Evolutionary conservation across 768 basidiomycete genomes (phyloP), one percentile per base, ranked within the genome.

Genomic region (Phaeotremella skinneri): DNA sequence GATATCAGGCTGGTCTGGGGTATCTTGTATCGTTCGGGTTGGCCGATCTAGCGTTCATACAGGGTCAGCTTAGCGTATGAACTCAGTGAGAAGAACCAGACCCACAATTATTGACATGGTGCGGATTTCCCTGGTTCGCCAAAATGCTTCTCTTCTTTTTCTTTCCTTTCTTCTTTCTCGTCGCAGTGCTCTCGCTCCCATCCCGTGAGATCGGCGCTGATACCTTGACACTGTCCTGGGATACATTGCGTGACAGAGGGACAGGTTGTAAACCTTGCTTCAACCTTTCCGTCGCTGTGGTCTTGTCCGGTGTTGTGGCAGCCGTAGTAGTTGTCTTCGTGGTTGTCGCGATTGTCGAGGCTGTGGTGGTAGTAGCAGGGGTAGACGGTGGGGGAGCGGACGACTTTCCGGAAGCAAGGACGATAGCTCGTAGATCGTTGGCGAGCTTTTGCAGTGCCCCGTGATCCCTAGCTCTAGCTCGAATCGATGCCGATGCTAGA

Each of bases 141-240:
- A 91, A 81, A 3, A 87, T 87, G 49, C 87, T 87, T 49, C 91
- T 84, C 79, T 96, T 97, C 85, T 96, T 97, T 84, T 93, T 93
- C 83, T 91, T 92, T 49, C 75, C 67, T 67, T 80, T 79, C 57
- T 75, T 74, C 59, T 70, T 75, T 3, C 51, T 55, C 4, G 39
- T 49, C 5, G 47, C 25, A 1, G 31, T 27, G 2, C 30, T 39
- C 17, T 55, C 37, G 26, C 29, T 53, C 6, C 11, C 52, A 32
- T 32, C 32, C 17, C 9, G 9, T 7, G 34, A 37, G 17, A 17
- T 7, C 34, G 34, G 7, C 34, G 34, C 34, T 7, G 34, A 37
- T 7, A 17, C 34, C 17, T 37, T 37, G 34, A 21, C 39, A 4
- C 39, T 5, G 7, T 34, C 21, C 20, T 55, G 17, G 7, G 13